A percentile compares a stretch with the other conserved stretches of the same genome.
phyloP scores from a whole-genome alignment of 306 rosid species.

The Coriaria nepalensis region DNA sequence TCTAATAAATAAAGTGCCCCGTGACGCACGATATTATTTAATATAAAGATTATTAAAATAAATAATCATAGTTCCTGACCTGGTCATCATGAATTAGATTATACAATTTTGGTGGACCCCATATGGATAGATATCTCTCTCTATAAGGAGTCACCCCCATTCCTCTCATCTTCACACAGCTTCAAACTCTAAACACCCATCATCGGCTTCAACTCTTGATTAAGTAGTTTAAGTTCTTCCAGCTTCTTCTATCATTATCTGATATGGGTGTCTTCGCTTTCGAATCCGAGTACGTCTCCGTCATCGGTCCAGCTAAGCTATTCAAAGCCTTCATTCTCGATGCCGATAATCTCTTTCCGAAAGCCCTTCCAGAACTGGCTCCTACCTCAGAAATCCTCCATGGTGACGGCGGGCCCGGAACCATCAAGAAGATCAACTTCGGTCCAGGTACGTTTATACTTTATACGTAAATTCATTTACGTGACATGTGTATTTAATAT shows the following conservation, averaged over 20 bases:
- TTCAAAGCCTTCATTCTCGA: constrained; percentile 65
- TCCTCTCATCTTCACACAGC: neutral
- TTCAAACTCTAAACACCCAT: neutral
- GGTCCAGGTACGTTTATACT: constrained; percentile 20
- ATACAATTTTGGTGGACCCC: too few species aligned
- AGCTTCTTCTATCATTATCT: neutral
- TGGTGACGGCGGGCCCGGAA: constrained; percentile 64
- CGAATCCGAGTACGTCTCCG: constrained; percentile 25
- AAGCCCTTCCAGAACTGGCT: constrained; percentile 37
- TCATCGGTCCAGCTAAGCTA: constrained; percentile 23
- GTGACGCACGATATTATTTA: too few species aligned
- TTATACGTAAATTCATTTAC: neutral
- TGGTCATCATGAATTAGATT: too few species aligned
- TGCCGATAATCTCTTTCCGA: constrained; percentile 38
- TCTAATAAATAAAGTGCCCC: too few species aligned
- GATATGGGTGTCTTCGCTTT: constrained; percentile 34
- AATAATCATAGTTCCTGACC: too few species aligned
- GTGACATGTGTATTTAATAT: neutral
- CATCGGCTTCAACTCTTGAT: neutral
- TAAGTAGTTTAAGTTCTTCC: neutral
- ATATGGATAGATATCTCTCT: too few species aligned
- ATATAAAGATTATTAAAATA: too few species aligned
- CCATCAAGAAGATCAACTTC: constrained; percentile 41
- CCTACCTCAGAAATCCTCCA: constrained; percentile 29
- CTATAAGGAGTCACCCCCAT: too few species aligned